Conservation (phyloP, 2,329 filamentous ascomycete genomes). For the Dactylellina haptotyla region DNA sequence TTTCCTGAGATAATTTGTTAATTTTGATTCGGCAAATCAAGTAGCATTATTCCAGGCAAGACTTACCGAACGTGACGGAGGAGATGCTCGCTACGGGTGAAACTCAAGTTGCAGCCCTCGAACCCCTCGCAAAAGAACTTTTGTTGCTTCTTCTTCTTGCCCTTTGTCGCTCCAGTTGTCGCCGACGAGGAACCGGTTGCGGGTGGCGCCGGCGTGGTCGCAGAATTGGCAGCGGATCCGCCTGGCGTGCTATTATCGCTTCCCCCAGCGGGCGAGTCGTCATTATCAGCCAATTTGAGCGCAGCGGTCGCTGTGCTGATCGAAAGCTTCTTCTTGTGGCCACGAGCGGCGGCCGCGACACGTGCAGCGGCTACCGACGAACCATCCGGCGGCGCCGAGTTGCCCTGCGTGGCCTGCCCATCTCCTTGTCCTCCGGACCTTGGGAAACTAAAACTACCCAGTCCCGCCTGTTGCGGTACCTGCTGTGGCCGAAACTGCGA, state of each 20-base stretch:
- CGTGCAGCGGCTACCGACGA: constrained; percentile 24
- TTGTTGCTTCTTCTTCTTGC: constrained; percentile 96
- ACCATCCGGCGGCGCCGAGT: constrained; percentile 12
- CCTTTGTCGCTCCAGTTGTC: constrained; percentile 63
- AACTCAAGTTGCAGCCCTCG: constrained; percentile 91
- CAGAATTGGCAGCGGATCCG: constrained; percentile 46
- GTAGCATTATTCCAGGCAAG: neutral
- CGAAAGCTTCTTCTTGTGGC: constrained; percentile 53
- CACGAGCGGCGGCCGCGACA: constrained; percentile 31
- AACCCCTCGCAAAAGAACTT: constrained; percentile 96
- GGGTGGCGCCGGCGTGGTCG: constrained; percentile 22
- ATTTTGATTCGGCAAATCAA: constrained; percentile 8
- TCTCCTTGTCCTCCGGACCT: constrained; percentile 33
- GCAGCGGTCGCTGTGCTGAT: constrained; percentile 54
- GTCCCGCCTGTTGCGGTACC: constrained; percentile 31
- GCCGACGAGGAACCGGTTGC: constrained; percentile 4
- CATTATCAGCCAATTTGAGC: constrained; percentile 50
- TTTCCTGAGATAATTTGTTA: constrained; percentile 70
- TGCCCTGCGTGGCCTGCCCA: constrained; percentile 30
- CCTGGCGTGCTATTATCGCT: constrained; percentile 49
- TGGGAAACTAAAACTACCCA: constrained; percentile 42
- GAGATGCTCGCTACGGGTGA: constrained; percentile 94
- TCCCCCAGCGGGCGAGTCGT: constrained; percentile 38
- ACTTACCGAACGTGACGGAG: constrained; percentile 88
- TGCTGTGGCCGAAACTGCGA: constrained; percentile 50